Percentiles rank a stretch among this genome's conserved stretches.
These are phyloP conservation scores for Zalaria obscura DNA, from an alignment of 2,329 filamentous ascomycete genomes.

Conservation along the genomic window DNA sequence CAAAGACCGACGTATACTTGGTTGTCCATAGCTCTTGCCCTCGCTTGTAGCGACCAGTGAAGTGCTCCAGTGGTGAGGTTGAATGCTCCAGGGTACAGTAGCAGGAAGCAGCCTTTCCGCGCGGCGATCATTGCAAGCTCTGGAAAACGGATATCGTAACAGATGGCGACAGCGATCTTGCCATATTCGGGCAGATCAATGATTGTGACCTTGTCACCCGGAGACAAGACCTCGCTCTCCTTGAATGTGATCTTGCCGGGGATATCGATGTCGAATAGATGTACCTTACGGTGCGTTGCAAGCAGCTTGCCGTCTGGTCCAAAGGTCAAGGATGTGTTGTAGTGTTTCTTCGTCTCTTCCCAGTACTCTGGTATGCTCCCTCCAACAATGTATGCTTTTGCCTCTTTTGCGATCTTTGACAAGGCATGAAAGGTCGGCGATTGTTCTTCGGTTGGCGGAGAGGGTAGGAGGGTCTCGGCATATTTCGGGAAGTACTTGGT, in stretches of 20 bases:
- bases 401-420: constrained; percentile 62
- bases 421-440: constrained; percentile 80
- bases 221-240: constrained; percentile 77
- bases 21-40: constrained; percentile 80
- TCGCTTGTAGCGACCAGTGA: constrained; percentile 77
- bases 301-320: constrained; percentile 63
- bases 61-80: constrained; percentile 84
- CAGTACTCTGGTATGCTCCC: constrained; percentile 84
- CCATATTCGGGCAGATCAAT: constrained; percentile 83
- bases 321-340: constrained; percentile 85
- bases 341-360: constrained; percentile 53
- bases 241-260: constrained; percentile 85
- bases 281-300: constrained; percentile 83
- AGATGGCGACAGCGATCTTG: constrained; percentile 77
- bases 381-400: constrained; percentile 69
- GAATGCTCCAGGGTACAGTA: constrained; percentile 94
- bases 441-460: constrained; percentile 53
- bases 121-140: constrained; percentile 85
- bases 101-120: constrained; percentile 68
- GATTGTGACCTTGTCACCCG: constrained; percentile 74
- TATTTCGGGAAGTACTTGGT: constrained; percentile 82
- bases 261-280: constrained; percentile 96
- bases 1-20: constrained; percentile 89
- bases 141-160: constrained; percentile 95
- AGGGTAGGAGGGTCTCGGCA: constrained; percentile 73